Evolutionary conservation across 1,284 basidiomycete genomes (phyloP).

Genomic region (Phylloboletellus chloephorus): DNA sequence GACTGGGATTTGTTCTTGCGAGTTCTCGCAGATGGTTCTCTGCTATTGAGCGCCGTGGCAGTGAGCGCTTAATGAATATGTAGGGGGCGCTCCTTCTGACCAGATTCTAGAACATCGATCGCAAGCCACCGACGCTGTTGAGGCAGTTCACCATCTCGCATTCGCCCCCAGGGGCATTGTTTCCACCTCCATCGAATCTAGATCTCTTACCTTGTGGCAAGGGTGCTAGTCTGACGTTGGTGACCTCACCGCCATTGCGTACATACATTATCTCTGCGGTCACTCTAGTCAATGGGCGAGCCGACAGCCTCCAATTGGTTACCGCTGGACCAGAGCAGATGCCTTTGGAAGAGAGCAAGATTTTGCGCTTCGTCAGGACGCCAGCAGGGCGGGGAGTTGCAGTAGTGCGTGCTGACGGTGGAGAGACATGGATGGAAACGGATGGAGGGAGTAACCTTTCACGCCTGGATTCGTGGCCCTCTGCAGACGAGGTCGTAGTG

Average conservation of each 20-base stretch:
- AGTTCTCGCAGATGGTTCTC: slow-evolving; percentile 63
- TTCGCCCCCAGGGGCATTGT: slow-evolving; percentile 46
- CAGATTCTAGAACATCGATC: slow-evolving; percentile 68
- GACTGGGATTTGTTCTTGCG: slow-evolving; percentile 78
- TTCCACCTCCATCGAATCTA: slow-evolving; percentile 44
- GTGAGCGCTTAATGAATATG: slow-evolving; percentile 40
- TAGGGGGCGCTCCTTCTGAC: slow-evolving; percentile 13
- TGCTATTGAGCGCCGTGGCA: slow-evolving; percentile 67
- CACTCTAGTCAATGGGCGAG: slow-evolving; percentile 56
- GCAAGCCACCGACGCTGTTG: slow-evolving; percentile 82
- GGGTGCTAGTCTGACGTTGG: slow-evolving; percentile 45
- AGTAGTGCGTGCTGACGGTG: slow-evolving; percentile 51
- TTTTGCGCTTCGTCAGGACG: slow-evolving; percentile 63
- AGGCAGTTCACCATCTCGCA: slow-evolving; percentile 70
- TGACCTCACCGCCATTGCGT: slow-evolving; percentile 56
- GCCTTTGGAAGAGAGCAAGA: slow-evolving; percentile 45
- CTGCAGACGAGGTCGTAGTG: slow-evolving; percentile 60
- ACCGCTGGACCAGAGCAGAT: slow-evolving; percentile 37
- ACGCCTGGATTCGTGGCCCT: slow-evolving; percentile 44
- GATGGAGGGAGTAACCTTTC: slow-evolving; percentile 42
- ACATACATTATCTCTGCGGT: slow-evolving; percentile 51
- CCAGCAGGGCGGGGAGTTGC: slow-evolving; percentile 71
- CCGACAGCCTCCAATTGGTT: slow-evolving; percentile 44
- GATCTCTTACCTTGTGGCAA: slow-evolving; percentile 49
- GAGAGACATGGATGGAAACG: slow-evolving; percentile 58